Base-by-base conservation (phyloP, 352 stramenopile species). In the Globisporangium splendens region DNA sequence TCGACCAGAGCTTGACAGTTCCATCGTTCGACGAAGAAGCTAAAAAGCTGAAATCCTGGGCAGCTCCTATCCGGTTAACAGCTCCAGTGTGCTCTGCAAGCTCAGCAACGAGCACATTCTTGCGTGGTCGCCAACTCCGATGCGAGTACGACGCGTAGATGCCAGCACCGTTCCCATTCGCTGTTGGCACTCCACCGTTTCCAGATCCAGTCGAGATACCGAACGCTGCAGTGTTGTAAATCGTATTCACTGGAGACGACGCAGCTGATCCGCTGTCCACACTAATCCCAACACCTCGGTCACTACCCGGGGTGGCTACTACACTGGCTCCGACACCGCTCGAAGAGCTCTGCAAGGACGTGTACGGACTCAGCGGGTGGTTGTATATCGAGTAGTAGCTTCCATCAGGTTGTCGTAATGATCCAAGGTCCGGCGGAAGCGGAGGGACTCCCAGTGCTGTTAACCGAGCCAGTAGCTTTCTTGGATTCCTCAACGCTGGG, bases 31-130 rank as follows among this genome's bases (percentile, higher is more conserved):
- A 98, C n/a, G 86, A 93, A 2, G 95, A 98, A 3, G 93, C 93
- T 52, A 99, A 88, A 59, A 98, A 99, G 22, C 84, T 93, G 67
- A 98, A 91, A 70, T 99, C 97, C 52, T 97, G 85, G 3, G 96
- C 89, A 15, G 98, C 84, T 48, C 84, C 88, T 42, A 99, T 79
- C 18, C 95, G 87, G 63, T 96, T 90, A 3, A 99, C 94, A 46
- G 96, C 86, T 13, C 79, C 93, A 0, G 70, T 91, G 70, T 99
- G 97, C 61, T 98, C 97, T 1, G 72, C 80, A 48, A 98, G 65
- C 56, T 93, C 83, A 8, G 85, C 86, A 17, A 93, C 83, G 11
- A 95, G 60, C 1, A 92, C 75, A 35, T 90, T 93, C 61, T 93
- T 91, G 21, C 84, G 81, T 35, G 86, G 86, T 14, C 86, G 80